These are phyloP conservation scores for Colletotrichum echinochloae DNA, from an alignment of 2,329 filamentous ascomycete genomes.

Conservation along the genomic window DNA sequence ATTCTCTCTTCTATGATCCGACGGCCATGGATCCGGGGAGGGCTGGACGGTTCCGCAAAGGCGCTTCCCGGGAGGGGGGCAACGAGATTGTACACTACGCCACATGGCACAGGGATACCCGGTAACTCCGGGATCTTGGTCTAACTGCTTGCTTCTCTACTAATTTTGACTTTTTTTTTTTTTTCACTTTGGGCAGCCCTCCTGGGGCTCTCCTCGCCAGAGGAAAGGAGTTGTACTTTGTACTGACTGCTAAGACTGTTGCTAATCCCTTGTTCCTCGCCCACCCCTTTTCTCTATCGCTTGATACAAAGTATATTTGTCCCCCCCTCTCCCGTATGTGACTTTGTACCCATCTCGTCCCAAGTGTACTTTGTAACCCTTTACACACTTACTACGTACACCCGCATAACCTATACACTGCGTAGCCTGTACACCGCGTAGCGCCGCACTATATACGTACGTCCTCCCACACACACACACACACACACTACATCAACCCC, in stretches of 20 bases:
- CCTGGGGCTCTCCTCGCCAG: background rate
- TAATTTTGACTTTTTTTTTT: background rate
- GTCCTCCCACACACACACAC: background rate
- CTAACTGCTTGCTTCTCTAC: background rate
- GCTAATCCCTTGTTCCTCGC: background rate
- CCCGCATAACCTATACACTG: background rate
- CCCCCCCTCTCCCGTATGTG: background rate
- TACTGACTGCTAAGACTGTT: background rate
- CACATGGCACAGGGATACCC: conserved; percentile 36
- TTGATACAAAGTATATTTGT: background rate
- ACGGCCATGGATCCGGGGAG: background rate
- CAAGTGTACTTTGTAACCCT: conserved; percentile 50
- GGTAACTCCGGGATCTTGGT: conserved; percentile 21
- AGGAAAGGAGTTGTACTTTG: background rate
- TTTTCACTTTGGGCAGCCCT: background rate
- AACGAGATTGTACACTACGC: conserved; percentile 24
- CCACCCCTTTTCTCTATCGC: background rate
- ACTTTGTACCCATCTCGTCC: background rate
- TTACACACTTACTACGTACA: background rate
- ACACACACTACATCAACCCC: conserved; percentile 18
- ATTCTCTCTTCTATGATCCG: conserved; percentile 29
- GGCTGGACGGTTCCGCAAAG: background rate
- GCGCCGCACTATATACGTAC: background rate
- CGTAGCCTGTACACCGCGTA: too few relatives aligned
- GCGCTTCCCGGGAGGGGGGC: conserved; percentile 7